Evolutionary conservation across 2,329 filamentous ascomycete species (phyloP), one percentile per base, ranked within the genome.

Genomic region (Trichoderma pleuroti): DNA sequence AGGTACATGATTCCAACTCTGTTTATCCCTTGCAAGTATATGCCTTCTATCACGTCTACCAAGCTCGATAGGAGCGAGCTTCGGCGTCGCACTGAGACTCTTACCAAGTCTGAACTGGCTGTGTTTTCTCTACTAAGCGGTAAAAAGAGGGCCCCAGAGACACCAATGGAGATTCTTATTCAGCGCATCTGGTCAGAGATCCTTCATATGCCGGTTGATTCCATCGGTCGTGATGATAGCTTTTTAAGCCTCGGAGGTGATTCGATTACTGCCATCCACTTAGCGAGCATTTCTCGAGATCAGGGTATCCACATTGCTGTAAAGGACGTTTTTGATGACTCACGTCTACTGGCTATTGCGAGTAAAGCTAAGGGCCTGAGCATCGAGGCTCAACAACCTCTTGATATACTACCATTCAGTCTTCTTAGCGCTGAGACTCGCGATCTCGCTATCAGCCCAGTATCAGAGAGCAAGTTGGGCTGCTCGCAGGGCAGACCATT

Each of bases 231-330:
- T 4, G 61, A 72, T 61, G 71, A 74, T 18, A 72, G 62, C 39
- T 74, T 75, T 30, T 30, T 73, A 8, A 52, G 63, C 1, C 70
- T 73, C 81, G 2, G 82, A 81, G 5, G 70, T 73, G 34, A 88
- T 85, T 76, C 75, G 9, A 73, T 77, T 52, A 68, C 60, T 12
- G 74, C 73, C 1, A 74, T 72, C 32, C 49, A 66, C 12, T 34
- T 71, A 16, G 57, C 52, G 5, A 69, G 70, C n/a, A 21, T 46
- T 16, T 68, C 72, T 16, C 72, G 70, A 21, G 56, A 68, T 1
- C 28, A 42, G 3, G 72, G 70, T 2, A 68, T 74, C 18, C 32
- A 42, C 3, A 21, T 75, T 30, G 68, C 42, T 12, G 72, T 70
- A 14, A 49, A 61, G n/a, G 59, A 61, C 11, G 24, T 72, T 3